Percentiles rank a stretch among this genome's conserved stretches.
Conservation (phyloP, 176 grass and related monocot genomes). For the Elaeis guineensis region DNA sequence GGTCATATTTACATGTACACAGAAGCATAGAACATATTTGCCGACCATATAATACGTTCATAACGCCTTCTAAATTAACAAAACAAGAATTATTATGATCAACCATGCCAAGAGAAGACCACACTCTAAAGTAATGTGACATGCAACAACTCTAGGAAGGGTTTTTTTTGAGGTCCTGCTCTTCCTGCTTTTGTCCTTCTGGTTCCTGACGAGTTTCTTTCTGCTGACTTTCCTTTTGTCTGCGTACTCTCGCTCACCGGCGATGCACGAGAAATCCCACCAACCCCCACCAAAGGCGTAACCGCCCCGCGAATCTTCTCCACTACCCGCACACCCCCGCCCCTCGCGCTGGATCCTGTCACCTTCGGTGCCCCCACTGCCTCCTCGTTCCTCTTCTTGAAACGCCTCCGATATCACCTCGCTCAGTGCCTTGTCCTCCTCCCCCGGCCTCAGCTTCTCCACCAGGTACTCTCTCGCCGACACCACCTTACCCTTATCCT, state of each 20-base stretch:
- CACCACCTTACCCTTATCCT: constrained; percentile 37
- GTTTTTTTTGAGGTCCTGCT: no score
- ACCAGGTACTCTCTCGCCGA: constrained; percentile 38
- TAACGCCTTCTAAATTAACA: no score
- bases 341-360: constrained; percentile 1
- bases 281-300: constrained; percentile 44
- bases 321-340: constrained; percentile 7
- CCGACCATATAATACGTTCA: no score
- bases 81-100: no score
- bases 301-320: constrained; percentile 42
- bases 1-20: no score
- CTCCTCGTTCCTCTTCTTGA: constrained; percentile 40
- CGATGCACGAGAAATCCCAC: not conserved
- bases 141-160: no score
- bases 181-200: no score
- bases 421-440: constrained; percentile 54
- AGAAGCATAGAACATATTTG: no score
- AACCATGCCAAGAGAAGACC: no score
- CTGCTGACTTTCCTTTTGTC: not conserved
- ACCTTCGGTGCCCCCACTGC: constrained; percentile 12
- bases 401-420: constrained; percentile 49
- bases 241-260: not conserved
- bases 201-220: no score
- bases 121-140: no score
- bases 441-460: constrained; percentile 66